These are phyloP conservation scores for Kluyveromyces sp. DNA, from an alignment of 1,139 yeast genomes.

Conservation along the genomic window DNA sequence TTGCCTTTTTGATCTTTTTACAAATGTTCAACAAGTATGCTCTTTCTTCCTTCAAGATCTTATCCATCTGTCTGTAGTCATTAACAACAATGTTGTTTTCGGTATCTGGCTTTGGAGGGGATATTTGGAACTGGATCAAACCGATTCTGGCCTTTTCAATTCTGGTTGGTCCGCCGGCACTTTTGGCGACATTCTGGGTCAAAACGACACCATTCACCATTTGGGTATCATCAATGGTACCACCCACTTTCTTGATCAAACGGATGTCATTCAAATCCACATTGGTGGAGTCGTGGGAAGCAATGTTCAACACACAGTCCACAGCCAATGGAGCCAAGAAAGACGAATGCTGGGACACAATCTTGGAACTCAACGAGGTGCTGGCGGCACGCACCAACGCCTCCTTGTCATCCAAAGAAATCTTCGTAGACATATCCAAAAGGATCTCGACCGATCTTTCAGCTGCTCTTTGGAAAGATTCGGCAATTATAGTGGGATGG, in stretches of 20 bases:
- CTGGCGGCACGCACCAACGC: slow-evolving; percentile 86
- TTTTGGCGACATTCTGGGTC: slow-evolving; percentile 81
- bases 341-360: slow-evolving; percentile 85
- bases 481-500: slow-evolving; percentile 93
- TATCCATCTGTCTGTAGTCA: slow-evolving; percentile 98
- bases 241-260: slow-evolving; percentile 88
- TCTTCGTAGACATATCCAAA: slow-evolving; percentile 74
- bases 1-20: slow-evolving; percentile 92
- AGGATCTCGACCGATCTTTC: slow-evolving; percentile 76
- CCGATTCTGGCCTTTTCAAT: slow-evolving; percentile 92
- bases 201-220: slow-evolving; percentile 88
- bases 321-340: slow-evolving; percentile 90
- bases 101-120: slow-evolving; percentile 99
- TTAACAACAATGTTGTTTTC: slow-evolving; percentile 95
- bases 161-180: slow-evolving; percentile 94
- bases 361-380: slow-evolving; percentile 88
- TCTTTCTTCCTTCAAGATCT: slow-evolving; percentile 93
- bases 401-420: slow-evolving; percentile 69
- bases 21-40: slow-evolving; percentile 89
- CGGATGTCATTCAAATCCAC: slow-evolving; percentile 87
- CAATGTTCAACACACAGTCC: slow-evolving; percentile 79
- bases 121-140: slow-evolving; percentile 86
- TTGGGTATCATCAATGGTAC: slow-evolving; percentile 94
- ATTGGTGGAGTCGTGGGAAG: slow-evolving; percentile 49
- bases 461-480: slow-evolving; percentile 92